Percentiles rank a stretch among this genome's conserved stretches.
Conservation (phyloP, 208 protist species). For the Leishmania martiniquensis region DNA sequence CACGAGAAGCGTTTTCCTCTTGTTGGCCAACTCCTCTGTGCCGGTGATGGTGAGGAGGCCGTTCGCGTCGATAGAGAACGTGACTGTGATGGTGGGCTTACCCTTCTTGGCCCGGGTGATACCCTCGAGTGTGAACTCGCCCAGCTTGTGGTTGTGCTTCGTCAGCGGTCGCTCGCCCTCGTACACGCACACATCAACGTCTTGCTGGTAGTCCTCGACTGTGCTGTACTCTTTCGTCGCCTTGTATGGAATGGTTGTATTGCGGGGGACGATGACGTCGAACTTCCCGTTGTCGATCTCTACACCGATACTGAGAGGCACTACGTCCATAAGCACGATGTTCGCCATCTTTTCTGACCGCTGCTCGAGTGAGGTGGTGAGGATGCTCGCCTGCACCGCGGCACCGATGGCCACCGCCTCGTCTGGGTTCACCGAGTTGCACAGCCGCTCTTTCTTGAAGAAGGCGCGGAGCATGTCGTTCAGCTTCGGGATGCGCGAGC, state of each 20-base stretch:
- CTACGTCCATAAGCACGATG: constrained; percentile 96
- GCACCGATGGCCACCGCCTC: constrained; percentile 99
- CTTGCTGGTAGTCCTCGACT: constrained; percentile 97
- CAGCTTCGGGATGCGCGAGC: constrained; percentile 98
- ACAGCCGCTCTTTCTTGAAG: constrained; percentile 87
- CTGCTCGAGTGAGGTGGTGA: constrained; percentile 79
- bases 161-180: constrained; percentile 99
- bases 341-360: constrained; percentile 83
- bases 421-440: constrained; percentile 94
- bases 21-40: constrained; percentile 94
- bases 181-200: constrained; percentile 99
- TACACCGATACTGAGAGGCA: constrained; percentile 97
- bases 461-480: constrained; percentile 77
- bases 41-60: constrained; percentile 98
- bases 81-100: constrained; percentile 98
- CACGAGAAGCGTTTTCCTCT: constrained; percentile 95
- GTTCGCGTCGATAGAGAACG: constrained; percentile 98
- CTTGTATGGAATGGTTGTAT: constrained; percentile 89
- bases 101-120: constrained; percentile 97
- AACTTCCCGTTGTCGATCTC: constrained; percentile 96
- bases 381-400: constrained; percentile 98
- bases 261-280: constrained; percentile 87
- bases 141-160: constrained; percentile 99
- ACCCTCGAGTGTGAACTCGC: constrained; percentile 89
- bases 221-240: constrained; percentile 97